Conservation (phyloP, 2,329 filamentous ascomycete genomes). For the Bretziella fagacearum region DNA sequence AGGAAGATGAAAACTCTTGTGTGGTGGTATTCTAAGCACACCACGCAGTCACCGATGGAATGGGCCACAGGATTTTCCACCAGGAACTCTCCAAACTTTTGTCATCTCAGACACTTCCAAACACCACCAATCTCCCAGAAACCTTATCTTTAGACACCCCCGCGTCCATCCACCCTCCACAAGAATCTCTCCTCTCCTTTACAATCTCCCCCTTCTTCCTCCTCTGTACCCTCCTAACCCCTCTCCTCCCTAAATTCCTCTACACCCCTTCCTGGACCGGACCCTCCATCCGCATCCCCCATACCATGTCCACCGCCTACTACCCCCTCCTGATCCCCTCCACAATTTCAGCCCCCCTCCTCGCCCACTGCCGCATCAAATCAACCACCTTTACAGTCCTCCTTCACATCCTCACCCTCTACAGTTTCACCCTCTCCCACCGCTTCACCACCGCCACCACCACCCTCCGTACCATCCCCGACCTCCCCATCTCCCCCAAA, state of each 20-base stretch:
- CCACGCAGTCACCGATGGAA: conserved; percentile 36
- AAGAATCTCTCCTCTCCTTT: conserved; percentile 28
- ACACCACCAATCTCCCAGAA: not conserved
- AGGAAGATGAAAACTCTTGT: conserved; percentile 16
- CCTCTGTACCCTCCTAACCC: conserved; percentile 24
- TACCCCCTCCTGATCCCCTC: conserved; percentile 23
- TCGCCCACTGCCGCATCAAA: conserved; percentile 26
- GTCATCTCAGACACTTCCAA: conserved; percentile 16
- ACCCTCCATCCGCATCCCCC: conserved; percentile 21
- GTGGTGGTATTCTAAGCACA: conserved; percentile 34
- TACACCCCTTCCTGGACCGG: conserved; percentile 25
- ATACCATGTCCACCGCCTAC: conserved; percentile 23
- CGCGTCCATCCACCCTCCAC: conserved; percentile 22
- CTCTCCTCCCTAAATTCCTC: conserved; percentile 21
- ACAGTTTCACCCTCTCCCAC: conserved; percentile 22
- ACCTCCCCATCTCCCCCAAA: not conserved
- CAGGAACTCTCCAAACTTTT: conserved; percentile 28
- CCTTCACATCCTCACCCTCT: conserved; percentile 29
- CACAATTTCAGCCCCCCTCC: conserved; percentile 19
- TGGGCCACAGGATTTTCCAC: conserved; percentile 33
- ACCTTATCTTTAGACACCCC: conserved; percentile 18
- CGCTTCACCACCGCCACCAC: conserved; percentile 22
- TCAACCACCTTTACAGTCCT: conserved; percentile 32
- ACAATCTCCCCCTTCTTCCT: conserved; percentile 26
- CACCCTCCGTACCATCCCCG: conserved; percentile 23